phyloP scores from a whole-genome alignment of 352 stramenopile genomes.

The Pythium guiyangense region DNA sequence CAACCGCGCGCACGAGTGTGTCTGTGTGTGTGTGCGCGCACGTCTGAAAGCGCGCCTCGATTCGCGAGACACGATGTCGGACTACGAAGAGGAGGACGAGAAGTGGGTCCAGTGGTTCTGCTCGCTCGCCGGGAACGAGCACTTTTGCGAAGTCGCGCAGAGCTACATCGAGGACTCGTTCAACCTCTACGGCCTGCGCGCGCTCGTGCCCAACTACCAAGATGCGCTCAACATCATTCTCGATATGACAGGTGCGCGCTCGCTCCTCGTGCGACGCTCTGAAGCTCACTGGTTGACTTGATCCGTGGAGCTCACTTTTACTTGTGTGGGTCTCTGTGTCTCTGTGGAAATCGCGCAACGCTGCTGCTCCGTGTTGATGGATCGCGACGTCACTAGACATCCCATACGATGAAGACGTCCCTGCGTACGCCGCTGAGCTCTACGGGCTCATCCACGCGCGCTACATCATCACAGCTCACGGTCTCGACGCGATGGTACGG shows the following conservation, averaged over 20 bases:
- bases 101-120: slow-evolving; percentile 94
- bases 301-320: background rate
- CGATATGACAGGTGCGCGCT: slow-evolving; percentile 80
- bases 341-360: too few relatives aligned
- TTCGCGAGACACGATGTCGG: slow-evolving; percentile 48
- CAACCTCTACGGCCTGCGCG: slow-evolving; percentile 90
- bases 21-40: background rate
- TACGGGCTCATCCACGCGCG: slow-evolving; percentile 88
- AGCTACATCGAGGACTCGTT: slow-evolving; percentile 94
- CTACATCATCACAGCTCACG: slow-evolving; percentile 89
- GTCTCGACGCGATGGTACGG: slow-evolving; percentile 82
- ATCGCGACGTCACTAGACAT: slow-evolving; percentile 44
- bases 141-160: slow-evolving; percentile 90
- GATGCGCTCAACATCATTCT: slow-evolving; percentile 92
- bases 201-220: slow-evolving; percentile 88
- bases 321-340: too few relatives aligned
- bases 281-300: too few relatives aligned
- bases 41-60: background rate
- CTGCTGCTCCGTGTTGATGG: background rate
- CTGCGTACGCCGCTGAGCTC: slow-evolving; percentile 80
- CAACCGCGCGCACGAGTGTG: background rate
- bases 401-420: slow-evolving; percentile 87
- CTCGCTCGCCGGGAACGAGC: slow-evolving; percentile 88
- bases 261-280: too few relatives aligned
- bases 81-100: slow-evolving; percentile 90